A percentile compares a stretch with the other conserved stretches of the same genome.
Conservation (phyloP, 1,284 basidiomycete species). For the Cutaneotrichosporon sp. region DNA sequence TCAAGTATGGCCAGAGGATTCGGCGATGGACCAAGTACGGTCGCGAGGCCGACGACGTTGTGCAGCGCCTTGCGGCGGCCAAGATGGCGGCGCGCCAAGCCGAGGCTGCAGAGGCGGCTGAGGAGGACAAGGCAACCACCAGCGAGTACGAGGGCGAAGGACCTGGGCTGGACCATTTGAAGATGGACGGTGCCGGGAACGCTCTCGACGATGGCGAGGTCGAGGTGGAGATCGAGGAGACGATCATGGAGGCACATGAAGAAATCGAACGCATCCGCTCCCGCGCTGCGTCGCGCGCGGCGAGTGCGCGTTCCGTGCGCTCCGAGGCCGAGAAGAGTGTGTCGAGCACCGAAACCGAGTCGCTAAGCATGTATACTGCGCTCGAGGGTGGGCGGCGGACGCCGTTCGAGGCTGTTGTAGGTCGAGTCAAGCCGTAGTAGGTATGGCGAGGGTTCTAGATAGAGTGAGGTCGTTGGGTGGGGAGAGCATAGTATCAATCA, state of each 20-base stretch:
- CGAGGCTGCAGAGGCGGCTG: not conserved
- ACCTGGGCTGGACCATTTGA: not conserved
- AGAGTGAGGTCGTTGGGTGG: not conserved
- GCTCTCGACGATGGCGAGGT: constrained; percentile 7
- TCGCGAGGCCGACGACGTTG: constrained; percentile 25
- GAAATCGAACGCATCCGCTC: not conserved
- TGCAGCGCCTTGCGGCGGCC: not conserved
- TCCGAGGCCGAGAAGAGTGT: not conserved
- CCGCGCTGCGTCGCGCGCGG: not conserved
- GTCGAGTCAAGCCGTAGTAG: not conserved
- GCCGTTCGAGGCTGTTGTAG: not conserved
- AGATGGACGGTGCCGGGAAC: not conserved
- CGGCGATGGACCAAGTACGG: constrained; percentile 30
- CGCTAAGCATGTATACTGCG: not conserved
- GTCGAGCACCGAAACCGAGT: not conserved
- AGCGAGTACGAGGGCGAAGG: not conserved
- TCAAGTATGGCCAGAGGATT: constrained; percentile 25
- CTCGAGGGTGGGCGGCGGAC: not conserved
- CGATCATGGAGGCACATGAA: not conserved
- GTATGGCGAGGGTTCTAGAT: too few species aligned
- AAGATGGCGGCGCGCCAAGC: constrained; percentile 6
- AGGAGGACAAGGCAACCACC: not conserved
- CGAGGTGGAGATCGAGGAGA: not conserved
- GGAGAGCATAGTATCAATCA: not conserved
- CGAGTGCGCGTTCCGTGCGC: not conserved